phyloP scores from a whole-genome alignment of 495 filamentous ascomycete species.

The Xylaria nigripes region DNA sequence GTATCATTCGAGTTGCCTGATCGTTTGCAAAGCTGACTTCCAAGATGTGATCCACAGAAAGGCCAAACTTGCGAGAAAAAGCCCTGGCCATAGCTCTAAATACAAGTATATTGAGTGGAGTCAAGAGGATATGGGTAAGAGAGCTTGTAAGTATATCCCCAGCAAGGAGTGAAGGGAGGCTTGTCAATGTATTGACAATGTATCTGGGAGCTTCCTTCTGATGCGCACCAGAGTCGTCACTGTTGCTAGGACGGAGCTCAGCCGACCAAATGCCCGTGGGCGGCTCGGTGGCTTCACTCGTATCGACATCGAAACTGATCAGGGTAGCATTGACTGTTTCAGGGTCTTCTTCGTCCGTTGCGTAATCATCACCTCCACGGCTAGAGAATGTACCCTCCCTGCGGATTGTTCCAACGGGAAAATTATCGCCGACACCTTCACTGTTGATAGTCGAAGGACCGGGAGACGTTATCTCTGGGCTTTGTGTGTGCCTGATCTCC shows the following conservation, averaged over 20 bases:
- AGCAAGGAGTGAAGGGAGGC: conserved; percentile 28
- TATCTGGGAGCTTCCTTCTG: conserved; percentile 25
- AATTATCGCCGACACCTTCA: conserved; percentile 18
- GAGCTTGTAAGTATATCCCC: conserved; percentile 30
- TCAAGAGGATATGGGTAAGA: conserved; percentile 24
- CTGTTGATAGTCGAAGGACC: conserved; percentile 18
- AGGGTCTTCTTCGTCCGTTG: conserved; percentile 42
- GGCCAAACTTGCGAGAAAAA: conserved; percentile 16
- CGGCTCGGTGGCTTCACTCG: conserved; percentile 35
- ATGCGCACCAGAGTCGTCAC: conserved; percentile 18
- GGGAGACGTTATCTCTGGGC: conserved; percentile 16
- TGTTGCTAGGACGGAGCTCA: conserved; percentile 41
- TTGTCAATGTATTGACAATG: conserved; percentile 31
- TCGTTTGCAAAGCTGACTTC: conserved; percentile 14
- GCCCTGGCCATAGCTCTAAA: conserved; percentile 25
- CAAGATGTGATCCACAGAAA: conserved; percentile 17
- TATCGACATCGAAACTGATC: conserved; percentile 51
- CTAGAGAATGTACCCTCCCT: conserved; percentile 28
- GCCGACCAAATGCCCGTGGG: conserved; percentile 47
- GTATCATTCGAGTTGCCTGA: conserved; percentile 15
- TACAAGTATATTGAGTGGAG: conserved; percentile 24
- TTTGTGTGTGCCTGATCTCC: conserved; percentile 17
- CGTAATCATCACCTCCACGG: conserved; percentile 31
- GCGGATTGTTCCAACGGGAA: conserved; percentile 23
- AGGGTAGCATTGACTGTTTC: conserved; percentile 43